Evolutionary conservation across 306 rosid species (phyloP).

Genomic region (Cajanus cajan): DNA sequence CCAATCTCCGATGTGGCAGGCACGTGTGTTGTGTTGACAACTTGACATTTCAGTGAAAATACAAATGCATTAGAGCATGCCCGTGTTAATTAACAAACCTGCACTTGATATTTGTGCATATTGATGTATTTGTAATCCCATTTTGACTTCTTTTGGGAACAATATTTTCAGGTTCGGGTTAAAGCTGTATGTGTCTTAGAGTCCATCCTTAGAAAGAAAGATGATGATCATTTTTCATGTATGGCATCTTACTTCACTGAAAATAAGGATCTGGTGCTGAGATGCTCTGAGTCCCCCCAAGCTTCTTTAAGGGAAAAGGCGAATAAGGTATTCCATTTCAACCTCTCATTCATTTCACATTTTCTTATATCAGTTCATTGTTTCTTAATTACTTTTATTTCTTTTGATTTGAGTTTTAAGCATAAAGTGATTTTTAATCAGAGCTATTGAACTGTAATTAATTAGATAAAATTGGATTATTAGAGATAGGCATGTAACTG

Average conservation of each 20-base stretch:
- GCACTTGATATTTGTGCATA: not conserved
- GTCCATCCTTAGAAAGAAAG: constrained; percentile 77
- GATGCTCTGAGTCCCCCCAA: constrained; percentile 95
- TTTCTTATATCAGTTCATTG: not conserved
- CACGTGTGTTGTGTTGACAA: constrained; percentile 47
- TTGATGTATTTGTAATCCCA: not conserved
- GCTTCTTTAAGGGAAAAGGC: constrained; percentile 93
- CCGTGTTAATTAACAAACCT: not conserved
- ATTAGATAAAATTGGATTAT: not conserved
- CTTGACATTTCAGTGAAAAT: not conserved
- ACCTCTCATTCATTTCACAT: not conserved
- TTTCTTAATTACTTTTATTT: not conserved
- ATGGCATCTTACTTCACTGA: constrained; percentile 75
- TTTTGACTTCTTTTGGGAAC: not conserved
- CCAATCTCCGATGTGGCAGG: constrained; percentile 98
- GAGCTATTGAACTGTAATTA: not conserved
- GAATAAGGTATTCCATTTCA: constrained; percentile 55
- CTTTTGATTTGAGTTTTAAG: not conserved
- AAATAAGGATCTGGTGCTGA: constrained; percentile 65
- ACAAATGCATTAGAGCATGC: not conserved
- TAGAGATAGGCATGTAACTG: not conserved
- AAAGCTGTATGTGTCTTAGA: constrained; percentile 96
- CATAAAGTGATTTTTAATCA: not conserved
- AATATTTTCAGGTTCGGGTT: constrained; percentile 81
- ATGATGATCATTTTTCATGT: constrained; percentile 59